Evolutionary conservation across 345 rosid genomes (phyloP), one percentile per base, ranked within the genome.

Genomic region (Boechera divaricarpa): DNA sequence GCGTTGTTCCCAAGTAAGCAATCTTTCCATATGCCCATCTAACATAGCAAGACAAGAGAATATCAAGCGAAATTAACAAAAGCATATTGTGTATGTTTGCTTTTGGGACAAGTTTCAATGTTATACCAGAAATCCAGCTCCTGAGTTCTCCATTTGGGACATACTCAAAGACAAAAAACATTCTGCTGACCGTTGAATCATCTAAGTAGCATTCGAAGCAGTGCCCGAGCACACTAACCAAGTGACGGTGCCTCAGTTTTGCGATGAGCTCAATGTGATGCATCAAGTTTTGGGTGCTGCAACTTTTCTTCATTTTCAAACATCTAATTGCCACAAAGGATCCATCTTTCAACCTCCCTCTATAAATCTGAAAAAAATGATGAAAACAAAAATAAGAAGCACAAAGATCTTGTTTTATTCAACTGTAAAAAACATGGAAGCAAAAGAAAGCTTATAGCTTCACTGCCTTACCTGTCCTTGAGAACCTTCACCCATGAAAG

Each of bases 401-500:
- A 21, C 51, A 41, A 12, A 64, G 28, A 29, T 15, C 28, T 64
- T 45, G 24, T 44, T 24, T 63, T 28, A 15, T 31, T 44, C 69
- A 45, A 26, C 36, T 63, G 26, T 45, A 31, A 21, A 64, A 26
- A 68, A 74, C 53, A 44, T 35, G 75, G 36, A 57, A 52, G 29
- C 15, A 16, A 9, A 28, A 7, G 38, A 73, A 57, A 66, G 10
- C 38, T 66, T 16, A 9, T n/a, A 73, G 47, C 60, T 67, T 68
- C 5, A 29, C 5, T 42, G 68, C 77, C 67, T 12, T 83, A 88
- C 98, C 94, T 89, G 96, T 29, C 99, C 99, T 63, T 85, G 87
- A 83, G 96, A 95, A 26, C 93, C 94, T 88, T 92, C 93, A 55
- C 98, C 98, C 85, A 95, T 95, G 77, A 92, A 95, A 83, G 93